These are phyloP conservation scores for Xylaria sp. DNA, from an alignment of 2,329 filamentous ascomycete genomes.

Conservation along the genomic window DNA sequence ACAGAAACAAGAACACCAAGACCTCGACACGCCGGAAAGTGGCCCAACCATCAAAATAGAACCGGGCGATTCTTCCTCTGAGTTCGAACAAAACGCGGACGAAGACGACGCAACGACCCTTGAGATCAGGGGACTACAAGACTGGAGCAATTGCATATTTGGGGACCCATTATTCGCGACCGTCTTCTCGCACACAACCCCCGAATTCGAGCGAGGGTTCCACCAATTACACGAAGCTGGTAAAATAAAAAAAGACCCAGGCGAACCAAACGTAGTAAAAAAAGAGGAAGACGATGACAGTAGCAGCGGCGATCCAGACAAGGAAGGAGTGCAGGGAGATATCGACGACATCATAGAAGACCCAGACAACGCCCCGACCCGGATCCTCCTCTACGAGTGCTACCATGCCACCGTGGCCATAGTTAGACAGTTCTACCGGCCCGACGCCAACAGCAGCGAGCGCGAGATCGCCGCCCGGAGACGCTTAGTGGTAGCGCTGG, in stretches of 20 bases:
- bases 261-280: neutral
- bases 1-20: slow-evolving; percentile 31
- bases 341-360: slow-evolving; percentile 55
- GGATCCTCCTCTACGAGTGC: slow-evolving; percentile 67
- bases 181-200: slow-evolving; percentile 59
- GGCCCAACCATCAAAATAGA: slow-evolving; percentile 14
- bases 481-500: slow-evolving; percentile 60
- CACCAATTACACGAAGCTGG: slow-evolving; percentile 18
- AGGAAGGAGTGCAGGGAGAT: neutral
- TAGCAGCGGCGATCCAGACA: neutral
- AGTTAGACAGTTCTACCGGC: slow-evolving; percentile 67
- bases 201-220: slow-evolving; percentile 62
- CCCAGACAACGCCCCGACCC: slow-evolving; percentile 55
- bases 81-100: slow-evolving; percentile 18
- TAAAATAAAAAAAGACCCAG: neutral
- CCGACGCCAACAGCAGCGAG: slow-evolving; percentile 57
- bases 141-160: slow-evolving; percentile 70
- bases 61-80: slow-evolving; percentile 6
- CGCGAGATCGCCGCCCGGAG: slow-evolving; percentile 65
- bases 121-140: slow-evolving; percentile 62
- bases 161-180: slow-evolving; percentile 68
- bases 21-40: slow-evolving; percentile 2
- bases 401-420: slow-evolving; percentile 66
- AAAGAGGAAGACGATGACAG: slow-evolving; percentile 33
- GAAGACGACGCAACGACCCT: slow-evolving; percentile 41